Conservation (phyloP, 2,329 filamentous ascomycete species). For the Exophiala aquamarina region DNA sequence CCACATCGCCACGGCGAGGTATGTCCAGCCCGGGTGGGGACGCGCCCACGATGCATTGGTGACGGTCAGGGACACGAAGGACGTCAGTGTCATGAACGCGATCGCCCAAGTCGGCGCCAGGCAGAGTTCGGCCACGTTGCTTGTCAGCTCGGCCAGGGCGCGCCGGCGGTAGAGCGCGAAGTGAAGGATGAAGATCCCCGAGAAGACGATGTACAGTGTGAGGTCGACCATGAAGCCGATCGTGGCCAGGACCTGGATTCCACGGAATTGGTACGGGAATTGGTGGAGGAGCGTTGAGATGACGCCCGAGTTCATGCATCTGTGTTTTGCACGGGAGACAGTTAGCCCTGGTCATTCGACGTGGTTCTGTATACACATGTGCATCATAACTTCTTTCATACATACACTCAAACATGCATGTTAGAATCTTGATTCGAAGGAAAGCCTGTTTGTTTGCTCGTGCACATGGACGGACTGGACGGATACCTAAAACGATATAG, state of each 20-base stretch:
- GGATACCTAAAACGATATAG: no score
- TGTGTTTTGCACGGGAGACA: no score
- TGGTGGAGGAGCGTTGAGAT: slow-evolving; percentile 25
- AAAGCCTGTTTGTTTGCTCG: no score
- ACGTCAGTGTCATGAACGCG: slow-evolving; percentile 30
- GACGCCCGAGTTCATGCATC: slow-evolving; percentile 26
- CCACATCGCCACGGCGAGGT: slow-evolving; percentile 41
- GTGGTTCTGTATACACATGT: no score
- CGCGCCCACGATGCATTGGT: slow-evolving; percentile 49
- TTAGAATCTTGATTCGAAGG: no score
- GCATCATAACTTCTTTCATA: no score
- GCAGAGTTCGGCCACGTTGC: slow-evolving; percentile 36
- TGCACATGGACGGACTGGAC: no score
- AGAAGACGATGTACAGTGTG: slow-evolving; percentile 31
- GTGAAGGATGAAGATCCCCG: slow-evolving; percentile 36
- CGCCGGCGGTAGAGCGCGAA: slow-evolving; percentile 33
- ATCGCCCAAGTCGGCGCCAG: slow-evolving; percentile 42
- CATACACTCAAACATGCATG: no score
- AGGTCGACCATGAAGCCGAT: slow-evolving; percentile 43
- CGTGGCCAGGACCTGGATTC: slow-evolving; percentile 36
- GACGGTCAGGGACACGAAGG: slow-evolving; percentile 51
- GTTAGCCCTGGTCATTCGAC: no score
- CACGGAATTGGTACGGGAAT: slow-evolving; percentile 40
- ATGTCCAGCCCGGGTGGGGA: slow-evolving; percentile 31
- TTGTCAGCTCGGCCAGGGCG: slow-evolving; percentile 32